Percentiles rank a stretch among this genome's conserved stretches.
Evolutionary conservation across 1,284 basidiomycete species (phyloP).

Genomic region (Papiliotrema nemorosa): DNA sequence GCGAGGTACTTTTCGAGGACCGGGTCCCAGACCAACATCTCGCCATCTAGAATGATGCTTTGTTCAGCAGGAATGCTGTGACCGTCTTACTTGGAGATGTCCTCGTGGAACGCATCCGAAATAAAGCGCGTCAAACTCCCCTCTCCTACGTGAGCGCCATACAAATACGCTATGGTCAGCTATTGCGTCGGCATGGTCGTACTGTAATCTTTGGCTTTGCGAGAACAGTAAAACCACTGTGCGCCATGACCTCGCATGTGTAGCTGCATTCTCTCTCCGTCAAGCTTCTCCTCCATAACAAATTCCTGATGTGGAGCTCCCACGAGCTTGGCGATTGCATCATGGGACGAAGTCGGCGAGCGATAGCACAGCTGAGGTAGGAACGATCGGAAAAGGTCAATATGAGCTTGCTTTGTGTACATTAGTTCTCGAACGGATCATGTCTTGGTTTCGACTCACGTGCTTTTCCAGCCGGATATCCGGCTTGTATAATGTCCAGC

Average conservation of each 20-base stretch:
- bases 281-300: conserved; percentile 90
- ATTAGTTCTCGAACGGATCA: not conserved
- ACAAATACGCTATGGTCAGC: conserved; percentile 58
- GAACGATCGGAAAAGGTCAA: conserved; percentile 77
- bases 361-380: conserved; percentile 90
- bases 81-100: conserved; percentile 70
- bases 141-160: conserved; percentile 71
- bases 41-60: conserved; percentile 88
- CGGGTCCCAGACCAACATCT: conserved; percentile 97
- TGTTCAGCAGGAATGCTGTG: not conserved
- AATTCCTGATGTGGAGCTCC: conserved; percentile 61
- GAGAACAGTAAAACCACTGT: conserved; percentile 85
- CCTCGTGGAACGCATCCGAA: conserved; percentile 64
- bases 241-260: conserved; percentile 72
- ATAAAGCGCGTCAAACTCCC: conserved; percentile 86
- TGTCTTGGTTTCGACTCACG: conserved; percentile 52
- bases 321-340: conserved; percentile 79
- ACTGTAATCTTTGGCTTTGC: conserved; percentile 92
- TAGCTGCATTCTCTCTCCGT: conserved; percentile 90
- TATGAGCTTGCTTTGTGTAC: conserved; percentile 69
- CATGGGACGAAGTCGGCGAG: conserved; percentile 65
- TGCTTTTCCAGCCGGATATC: conserved; percentile 44
- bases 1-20: conserved; percentile 76
- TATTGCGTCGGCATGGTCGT: not conserved
- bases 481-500: conserved; percentile 55